phyloP scores from a whole-genome alignment of 768 basidiomycete species.

The Naganishia kalamii region DNA sequence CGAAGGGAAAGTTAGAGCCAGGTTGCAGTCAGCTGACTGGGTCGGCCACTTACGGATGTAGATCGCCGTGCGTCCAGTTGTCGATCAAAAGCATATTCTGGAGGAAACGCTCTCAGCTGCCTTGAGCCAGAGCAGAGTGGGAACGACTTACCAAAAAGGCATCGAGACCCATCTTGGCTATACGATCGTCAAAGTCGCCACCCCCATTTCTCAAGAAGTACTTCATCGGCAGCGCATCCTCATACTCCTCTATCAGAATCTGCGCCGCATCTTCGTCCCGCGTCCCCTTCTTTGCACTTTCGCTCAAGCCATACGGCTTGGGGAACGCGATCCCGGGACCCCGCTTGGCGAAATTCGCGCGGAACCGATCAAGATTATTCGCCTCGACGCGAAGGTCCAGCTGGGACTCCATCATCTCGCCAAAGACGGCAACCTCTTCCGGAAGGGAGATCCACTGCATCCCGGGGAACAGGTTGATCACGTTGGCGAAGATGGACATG shows the following conservation, averaged over 20 bases:
- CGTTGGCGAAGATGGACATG: slow-evolving; percentile 83
- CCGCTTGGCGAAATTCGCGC: slow-evolving; percentile 67
- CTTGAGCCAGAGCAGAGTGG: neutral
- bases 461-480: slow-evolving; percentile 73
- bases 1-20: neutral
- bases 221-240: slow-evolving; percentile 86
- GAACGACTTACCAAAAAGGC: slow-evolving; percentile 71
- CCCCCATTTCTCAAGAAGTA: slow-evolving; percentile 80
- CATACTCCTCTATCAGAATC: slow-evolving; percentile 83
- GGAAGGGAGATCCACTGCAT: slow-evolving; percentile 95
- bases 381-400: slow-evolving; percentile 86
- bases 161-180: slow-evolving; percentile 88
- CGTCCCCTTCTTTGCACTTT: slow-evolving; percentile 60
- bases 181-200: slow-evolving; percentile 78
- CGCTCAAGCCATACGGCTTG: slow-evolving; percentile 60
- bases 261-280: slow-evolving; percentile 24
- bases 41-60: slow-evolving; percentile 44
- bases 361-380: slow-evolving; percentile 75
- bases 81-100: slow-evolving; percentile 97
- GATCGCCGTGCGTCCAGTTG: slow-evolving; percentile 79
- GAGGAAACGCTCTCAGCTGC: slow-evolving; percentile 3
- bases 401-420: slow-evolving; percentile 91
- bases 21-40: neutral
- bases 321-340: slow-evolving; percentile 85
- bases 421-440: slow-evolving; percentile 91